These are phyloP conservation scores for Setomelanomma holmii DNA, from an alignment of 2,329 filamentous ascomycete genomes.

Conservation along the genomic window DNA sequence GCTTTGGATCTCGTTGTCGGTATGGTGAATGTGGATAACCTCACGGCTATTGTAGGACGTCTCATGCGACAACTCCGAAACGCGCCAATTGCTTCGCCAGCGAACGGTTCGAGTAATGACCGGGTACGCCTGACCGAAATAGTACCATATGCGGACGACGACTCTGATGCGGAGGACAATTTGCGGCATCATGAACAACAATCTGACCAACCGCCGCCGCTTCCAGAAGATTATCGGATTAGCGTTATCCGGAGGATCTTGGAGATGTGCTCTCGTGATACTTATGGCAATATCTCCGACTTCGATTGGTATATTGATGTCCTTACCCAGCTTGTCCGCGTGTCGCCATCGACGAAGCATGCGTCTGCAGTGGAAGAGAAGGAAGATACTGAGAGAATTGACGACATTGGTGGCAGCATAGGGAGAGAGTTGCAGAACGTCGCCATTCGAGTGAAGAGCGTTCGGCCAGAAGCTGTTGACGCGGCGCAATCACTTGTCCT, in stretches of 20 bases:
- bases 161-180: constrained; percentile 63
- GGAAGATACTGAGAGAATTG: constrained; percentile 30
- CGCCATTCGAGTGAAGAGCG: constrained; percentile 86
- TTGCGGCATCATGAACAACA: constrained; percentile 60
- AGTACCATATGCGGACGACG: constrained; percentile 61
- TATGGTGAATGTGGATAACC: constrained; percentile 89
- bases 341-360: constrained; percentile 62
- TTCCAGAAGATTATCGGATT: constrained; percentile 85
- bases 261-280: constrained; percentile 87
- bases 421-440: constrained; percentile 88
- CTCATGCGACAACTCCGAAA: constrained; percentile 83
- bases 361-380: constrained; percentile 32
- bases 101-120: constrained; percentile 56
- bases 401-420: constrained; percentile 71
- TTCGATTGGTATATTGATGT: constrained; percentile 99
- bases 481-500: constrained; percentile 80
- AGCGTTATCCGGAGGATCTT: constrained; percentile 85
- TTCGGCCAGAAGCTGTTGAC: constrained; percentile 79
- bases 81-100: constrained; percentile 63
- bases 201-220: constrained; percentile 61
- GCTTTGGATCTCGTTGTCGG: constrained; percentile 90
- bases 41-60: constrained; percentile 83
- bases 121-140: constrained; percentile 52
- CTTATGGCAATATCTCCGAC: constrained; percentile 83
- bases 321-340: constrained; percentile 80